phyloP scores from a whole-genome alignment of 805 yeast genomes.

The Lipomyces starkeyi region DNA sequence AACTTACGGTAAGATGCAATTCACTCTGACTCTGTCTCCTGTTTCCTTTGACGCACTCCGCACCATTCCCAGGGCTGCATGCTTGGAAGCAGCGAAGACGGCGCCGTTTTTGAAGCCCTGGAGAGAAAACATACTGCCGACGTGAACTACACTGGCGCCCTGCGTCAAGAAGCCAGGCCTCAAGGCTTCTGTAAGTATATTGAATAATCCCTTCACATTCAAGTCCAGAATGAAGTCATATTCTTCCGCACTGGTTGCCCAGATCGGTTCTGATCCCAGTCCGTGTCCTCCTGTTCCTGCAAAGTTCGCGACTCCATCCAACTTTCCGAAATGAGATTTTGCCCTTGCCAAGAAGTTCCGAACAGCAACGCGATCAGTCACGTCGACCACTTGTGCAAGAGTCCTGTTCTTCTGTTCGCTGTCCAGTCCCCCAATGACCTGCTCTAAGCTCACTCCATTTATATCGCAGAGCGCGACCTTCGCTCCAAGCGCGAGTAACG shows the following conservation, averaged over 20 bases:
- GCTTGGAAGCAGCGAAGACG: not conserved
- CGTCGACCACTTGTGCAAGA: not conserved
- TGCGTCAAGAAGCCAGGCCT: not conserved
- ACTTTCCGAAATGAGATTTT: not conserved
- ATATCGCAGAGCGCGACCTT: not conserved
- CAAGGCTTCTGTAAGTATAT: not conserved
- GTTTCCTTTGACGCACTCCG: not conserved
- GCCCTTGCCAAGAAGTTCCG: not conserved
- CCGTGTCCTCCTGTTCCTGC: not conserved
- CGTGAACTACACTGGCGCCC: not conserved
- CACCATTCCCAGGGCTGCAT: not conserved
- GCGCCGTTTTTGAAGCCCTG: not conserved
- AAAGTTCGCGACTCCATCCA: not conserved
- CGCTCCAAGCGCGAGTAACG: not conserved
- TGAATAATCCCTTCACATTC: constrained; percentile 1
- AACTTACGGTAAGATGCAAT: not conserved
- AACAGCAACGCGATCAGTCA: not conserved
- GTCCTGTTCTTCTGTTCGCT: not conserved
- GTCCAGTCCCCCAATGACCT: not conserved
- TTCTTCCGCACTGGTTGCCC: not conserved
- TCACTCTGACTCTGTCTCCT: not conserved
- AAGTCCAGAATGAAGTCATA: not conserved
- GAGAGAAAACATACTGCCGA: not conserved
- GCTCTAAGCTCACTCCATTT: not conserved
- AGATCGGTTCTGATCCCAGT: not conserved